Evolutionary conservation across 176 grass and related monocot species (phyloP), one percentile per base, ranked within the genome.

Genomic region (Pharus latifolius): DNA sequence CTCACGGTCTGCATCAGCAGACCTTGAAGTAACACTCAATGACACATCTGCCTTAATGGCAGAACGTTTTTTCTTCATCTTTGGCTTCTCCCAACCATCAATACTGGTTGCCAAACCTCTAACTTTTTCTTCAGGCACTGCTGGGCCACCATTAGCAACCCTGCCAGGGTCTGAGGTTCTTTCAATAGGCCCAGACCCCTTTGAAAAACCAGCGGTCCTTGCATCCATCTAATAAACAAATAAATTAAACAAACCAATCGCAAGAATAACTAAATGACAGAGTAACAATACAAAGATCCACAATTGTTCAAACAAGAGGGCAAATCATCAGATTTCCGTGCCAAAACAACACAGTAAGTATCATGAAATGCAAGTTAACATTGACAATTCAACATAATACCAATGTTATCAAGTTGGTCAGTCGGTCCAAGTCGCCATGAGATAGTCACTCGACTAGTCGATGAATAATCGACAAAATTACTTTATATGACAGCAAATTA

Each of bases 61-160:
- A 84, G 92, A 96, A 27, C 92, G 88, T 10, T 84, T 96, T 80
- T 89, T 96, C 83, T 89, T 96, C 72, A 92, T 62, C 55, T 85
- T 96, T 41, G 82, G 88, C 50, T 96, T 96, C 53, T 91, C 85
- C 92, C 88, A 91, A 56, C 87, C 74, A 66, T 95, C 87, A 82
- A 82, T 84, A 51, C 50, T 70, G 70, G 71, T 83, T 62, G 83
- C 40, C 35, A 96, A 65, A 34, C 76, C 88, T 63, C 69, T 79
- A 56, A 6, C 40, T 80, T 96, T 96, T 53, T 92, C 88, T 84
- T 86, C 88, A 20, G 80, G 43, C 15, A 63, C 52, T 78, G 63
- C 63, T 51, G 63, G 37, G 65, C 65, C 75, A 50, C 60, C 69
- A 91, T 80, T 73, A 22, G 61, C 79, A 40, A 80, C 55, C 89